A percentile compares a stretch with the other conserved stretches of the same genome.
phyloP scores from a whole-genome alignment of 177 flowering plant genomes.

The Vitis hybrid region DNA sequence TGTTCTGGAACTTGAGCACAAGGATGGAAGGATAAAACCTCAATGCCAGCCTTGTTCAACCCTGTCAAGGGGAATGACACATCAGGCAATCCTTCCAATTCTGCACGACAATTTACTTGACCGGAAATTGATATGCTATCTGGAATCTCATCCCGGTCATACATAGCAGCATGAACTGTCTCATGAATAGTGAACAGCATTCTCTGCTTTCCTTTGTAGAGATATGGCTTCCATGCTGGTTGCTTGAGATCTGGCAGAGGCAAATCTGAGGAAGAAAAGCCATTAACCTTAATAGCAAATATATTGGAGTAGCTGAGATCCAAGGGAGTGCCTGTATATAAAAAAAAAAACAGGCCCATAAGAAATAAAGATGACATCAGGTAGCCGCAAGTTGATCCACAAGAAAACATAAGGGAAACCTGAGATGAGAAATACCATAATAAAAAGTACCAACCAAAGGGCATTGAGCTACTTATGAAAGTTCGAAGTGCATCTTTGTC shows the following conservation, averaged over 20 bases:
- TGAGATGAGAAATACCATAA: slow-evolving; percentile 52
- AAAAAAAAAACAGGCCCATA: slow-evolving; percentile 3
- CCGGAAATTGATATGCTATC: slow-evolving; percentile 83
- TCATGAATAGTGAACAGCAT: slow-evolving; percentile 75
- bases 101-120: slow-evolving; percentile 94
- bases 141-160: slow-evolving; percentile 96
- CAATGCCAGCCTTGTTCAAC: slow-evolving; percentile 56
- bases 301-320: slow-evolving; percentile 77
- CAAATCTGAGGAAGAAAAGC: slow-evolving; percentile 76
- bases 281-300: slow-evolving; percentile 65
- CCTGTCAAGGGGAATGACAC: slow-evolving; percentile 85
- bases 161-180: slow-evolving; percentile 87
- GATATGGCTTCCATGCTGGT: slow-evolving; percentile 99
- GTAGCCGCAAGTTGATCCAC: slow-evolving; percentile 10
- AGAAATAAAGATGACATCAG: slow-evolving; percentile 9
- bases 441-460: slow-evolving; percentile 91
- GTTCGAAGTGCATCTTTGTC: slow-evolving; percentile 84
- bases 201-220: slow-evolving; percentile 88
- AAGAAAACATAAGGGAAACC: slow-evolving; percentile 9
- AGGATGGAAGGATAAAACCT: slow-evolving; percentile 87
- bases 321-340: slow-evolving; percentile 77
- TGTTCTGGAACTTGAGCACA: slow-evolving; percentile 96
- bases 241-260: slow-evolving; percentile 86
- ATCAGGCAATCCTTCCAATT: slow-evolving; percentile 95
- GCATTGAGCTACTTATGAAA: slow-evolving; percentile 87